Evolutionary conservation across 2,329 filamentous ascomycete species (phyloP).

Genomic region (Fusarium heterosporum): DNA sequence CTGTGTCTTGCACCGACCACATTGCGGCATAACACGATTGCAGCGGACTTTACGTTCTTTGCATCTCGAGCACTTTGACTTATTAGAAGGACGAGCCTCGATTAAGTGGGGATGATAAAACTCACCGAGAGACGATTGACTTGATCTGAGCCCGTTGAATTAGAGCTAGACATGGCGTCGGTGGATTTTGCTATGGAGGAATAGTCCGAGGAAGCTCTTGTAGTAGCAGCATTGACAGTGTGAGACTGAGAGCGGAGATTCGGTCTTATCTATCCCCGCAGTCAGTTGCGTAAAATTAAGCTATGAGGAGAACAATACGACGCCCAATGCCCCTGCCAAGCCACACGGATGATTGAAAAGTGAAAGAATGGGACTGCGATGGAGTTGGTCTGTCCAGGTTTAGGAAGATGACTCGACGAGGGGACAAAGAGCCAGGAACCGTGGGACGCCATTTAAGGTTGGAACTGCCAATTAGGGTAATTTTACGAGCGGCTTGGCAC

Average conservation of each 20-base stretch:
- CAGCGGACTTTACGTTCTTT: constrained; percentile 49
- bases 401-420: constrained; percentile 1
- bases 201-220: constrained; percentile 22
- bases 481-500: constrained; percentile 24
- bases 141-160: constrained; percentile 28
- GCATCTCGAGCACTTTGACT: constrained; percentile 43
- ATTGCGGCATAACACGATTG: constrained; percentile 47
- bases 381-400: constrained; percentile 17
- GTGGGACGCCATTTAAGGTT: not conserved
- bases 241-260: constrained; percentile 19
- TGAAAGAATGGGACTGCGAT: constrained; percentile 4
- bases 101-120: not conserved
- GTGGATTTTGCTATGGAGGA: not conserved
- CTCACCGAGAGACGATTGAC: constrained; percentile 45
- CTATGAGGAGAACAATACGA: constrained; percentile 24
- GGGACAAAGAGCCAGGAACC: not conserved
- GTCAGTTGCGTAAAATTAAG: constrained; percentile 12
- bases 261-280: constrained; percentile 25
- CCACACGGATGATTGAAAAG: constrained; percentile 6
- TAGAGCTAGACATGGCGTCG: constrained; percentile 23
- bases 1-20: constrained; percentile 45
- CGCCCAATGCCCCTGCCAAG: not conserved
- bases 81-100: constrained; percentile 3
- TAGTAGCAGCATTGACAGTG: not conserved
- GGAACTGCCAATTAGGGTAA: constrained; percentile 2